Evolutionary conservation across 2,329 filamentous ascomycete genomes (phyloP).

Genomic region (Purpureocillium takamizusanense): DNA sequence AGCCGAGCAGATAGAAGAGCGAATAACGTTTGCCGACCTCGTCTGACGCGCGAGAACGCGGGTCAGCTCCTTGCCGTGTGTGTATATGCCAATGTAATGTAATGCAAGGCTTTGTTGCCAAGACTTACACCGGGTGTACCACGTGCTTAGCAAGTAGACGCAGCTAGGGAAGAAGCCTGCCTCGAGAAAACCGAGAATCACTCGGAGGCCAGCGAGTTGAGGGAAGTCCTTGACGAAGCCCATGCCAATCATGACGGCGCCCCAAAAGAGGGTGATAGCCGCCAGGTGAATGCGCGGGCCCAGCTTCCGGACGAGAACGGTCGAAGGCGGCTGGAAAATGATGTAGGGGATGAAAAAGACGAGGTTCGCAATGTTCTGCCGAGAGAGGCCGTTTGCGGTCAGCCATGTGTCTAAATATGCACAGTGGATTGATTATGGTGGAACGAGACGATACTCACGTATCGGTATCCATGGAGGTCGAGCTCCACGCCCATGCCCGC

Average conservation of each 20-base stretch:
- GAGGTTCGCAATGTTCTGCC: constrained; percentile 54
- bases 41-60: too few species aligned
- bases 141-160: constrained; percentile 65
- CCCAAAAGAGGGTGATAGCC: constrained; percentile 49
- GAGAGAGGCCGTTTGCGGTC: background rate
- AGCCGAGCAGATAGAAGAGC: constrained; percentile 60
- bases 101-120: too few species aligned
- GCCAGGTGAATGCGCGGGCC: constrained; percentile 51
- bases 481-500: constrained; percentile 51
- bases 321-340: constrained; percentile 62
- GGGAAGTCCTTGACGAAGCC: constrained; percentile 48
- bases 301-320: constrained; percentile 56
- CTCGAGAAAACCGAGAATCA: constrained; percentile 56
- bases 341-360: constrained; percentile 70
- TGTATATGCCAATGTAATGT: too few species aligned
- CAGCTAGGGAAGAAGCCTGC: constrained; percentile 65
- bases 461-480: constrained; percentile 33
- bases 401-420: background rate
- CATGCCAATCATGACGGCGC: constrained; percentile 54
- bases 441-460: constrained; percentile 21
- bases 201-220: constrained; percentile 43
- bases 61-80: too few species aligned
- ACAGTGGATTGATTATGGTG: too few species aligned
- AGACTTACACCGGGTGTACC: constrained; percentile 58
- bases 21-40: constrained; percentile 64